phyloP scores from a whole-genome alignment of 305 asterid species.

The Caryopteris hybrid region DNA sequence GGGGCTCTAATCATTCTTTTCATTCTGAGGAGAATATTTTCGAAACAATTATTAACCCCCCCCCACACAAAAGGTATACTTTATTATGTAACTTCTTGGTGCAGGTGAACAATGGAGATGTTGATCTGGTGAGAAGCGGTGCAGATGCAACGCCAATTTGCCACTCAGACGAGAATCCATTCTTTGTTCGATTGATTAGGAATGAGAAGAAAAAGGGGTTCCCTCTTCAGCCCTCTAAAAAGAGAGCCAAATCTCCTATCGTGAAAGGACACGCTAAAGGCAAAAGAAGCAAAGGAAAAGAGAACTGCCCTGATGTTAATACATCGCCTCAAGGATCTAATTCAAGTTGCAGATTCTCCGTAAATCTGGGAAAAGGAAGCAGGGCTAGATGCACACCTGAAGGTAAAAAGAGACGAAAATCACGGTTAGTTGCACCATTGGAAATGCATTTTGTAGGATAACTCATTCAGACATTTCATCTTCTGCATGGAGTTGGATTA shows the following conservation, averaged over 20 bases:
- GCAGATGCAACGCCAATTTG: constrained; percentile 31
- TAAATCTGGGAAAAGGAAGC: constrained; percentile 39
- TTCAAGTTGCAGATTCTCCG: constrained; percentile 35
- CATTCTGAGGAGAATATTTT: not conserved
- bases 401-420: constrained; percentile 74
- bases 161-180: constrained; percentile 57
- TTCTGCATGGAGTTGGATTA: not conserved
- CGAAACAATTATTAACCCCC: not conserved
- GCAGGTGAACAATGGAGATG: constrained; percentile 88
- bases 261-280: constrained; percentile 23
- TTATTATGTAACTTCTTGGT: constrained; percentile 2
- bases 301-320: constrained; percentile 24
- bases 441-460: constrained; percentile 42
- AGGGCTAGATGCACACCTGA: constrained; percentile 56
- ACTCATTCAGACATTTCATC: not conserved
- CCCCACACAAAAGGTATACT: not conserved
- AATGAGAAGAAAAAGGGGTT: constrained; percentile 37
- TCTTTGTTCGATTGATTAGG: constrained; percentile 50
- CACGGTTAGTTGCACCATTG: constrained; percentile 41
- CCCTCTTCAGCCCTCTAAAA: constrained; percentile 44
- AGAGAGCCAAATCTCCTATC: constrained; percentile 57
- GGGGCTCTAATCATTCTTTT: not conserved
- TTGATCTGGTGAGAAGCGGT: constrained; percentile 45
- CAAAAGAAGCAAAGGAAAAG: constrained; percentile 46
- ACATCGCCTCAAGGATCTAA: constrained; percentile 37